These are phyloP conservation scores for Monoraphidium neglectum DNA, from an alignment of 139 green algal species.

Conservation along the genomic window DNA sequence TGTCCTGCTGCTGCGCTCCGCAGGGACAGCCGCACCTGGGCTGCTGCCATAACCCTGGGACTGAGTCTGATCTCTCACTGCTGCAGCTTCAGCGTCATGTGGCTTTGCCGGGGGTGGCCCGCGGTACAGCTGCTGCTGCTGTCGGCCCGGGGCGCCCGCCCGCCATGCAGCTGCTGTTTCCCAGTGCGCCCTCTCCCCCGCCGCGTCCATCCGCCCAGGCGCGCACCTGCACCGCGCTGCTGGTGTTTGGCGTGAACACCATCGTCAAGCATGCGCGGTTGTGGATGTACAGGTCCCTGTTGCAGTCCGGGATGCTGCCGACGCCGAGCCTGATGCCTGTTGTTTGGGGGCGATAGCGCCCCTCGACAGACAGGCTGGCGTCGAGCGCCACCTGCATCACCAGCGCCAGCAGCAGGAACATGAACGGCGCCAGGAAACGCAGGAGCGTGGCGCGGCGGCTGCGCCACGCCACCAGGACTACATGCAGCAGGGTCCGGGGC, in stretches of 20 bases:
- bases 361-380: constrained; percentile 31
- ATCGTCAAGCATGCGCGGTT: constrained; percentile 67
- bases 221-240: constrained; percentile 21
- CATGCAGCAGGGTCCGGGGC: neutral
- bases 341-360: neutral
- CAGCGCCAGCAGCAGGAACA: constrained; percentile 90
- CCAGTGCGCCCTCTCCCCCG: no score
- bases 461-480: constrained; percentile 66
- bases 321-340: constrained; percentile 10
- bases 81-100: no score
- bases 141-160: no score
- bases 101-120: no score
- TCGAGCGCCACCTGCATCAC: constrained; percentile 62
- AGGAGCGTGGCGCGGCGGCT: constrained; percentile 76
- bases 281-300: constrained; percentile 66
- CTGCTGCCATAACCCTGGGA: no score
- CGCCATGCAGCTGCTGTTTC: no score
- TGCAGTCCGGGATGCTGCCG: constrained; percentile 53
- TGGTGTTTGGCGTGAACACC: constrained; percentile 64
- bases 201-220: no score
- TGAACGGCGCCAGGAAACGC: constrained; percentile 71
- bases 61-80: no score
- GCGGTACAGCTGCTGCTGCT: no score
- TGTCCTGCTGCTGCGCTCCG: no score
- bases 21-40: no score